phyloP scores from a whole-genome alignment of 176 grass and related monocot species.

The Luzula sylvatica region DNA sequence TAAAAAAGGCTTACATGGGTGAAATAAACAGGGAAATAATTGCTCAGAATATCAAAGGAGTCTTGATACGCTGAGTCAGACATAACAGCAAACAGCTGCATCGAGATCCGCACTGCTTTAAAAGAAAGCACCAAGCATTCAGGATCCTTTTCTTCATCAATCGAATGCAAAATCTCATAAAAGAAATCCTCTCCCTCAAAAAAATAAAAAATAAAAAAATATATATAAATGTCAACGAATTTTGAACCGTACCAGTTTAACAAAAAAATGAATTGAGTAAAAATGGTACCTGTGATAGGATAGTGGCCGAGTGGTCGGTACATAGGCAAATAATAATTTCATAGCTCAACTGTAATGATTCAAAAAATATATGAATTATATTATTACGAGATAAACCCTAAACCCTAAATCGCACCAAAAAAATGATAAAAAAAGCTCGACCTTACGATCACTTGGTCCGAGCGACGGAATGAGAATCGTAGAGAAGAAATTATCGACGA shows the following conservation, averaged over 20 bases:
- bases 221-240: constrained; percentile 18
- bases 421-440: constrained; percentile 24
- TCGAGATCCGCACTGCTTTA: constrained; percentile 48
- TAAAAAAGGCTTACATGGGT: constrained; percentile 61
- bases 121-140: constrained; percentile 76
- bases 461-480: constrained; percentile 68
- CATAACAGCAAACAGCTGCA: constrained; percentile 44
- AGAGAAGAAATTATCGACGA: constrained; percentile 54
- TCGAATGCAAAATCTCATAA: constrained; percentile 52
- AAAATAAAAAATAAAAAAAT: constrained; percentile 19
- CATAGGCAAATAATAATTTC: constrained; percentile 60
- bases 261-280: constrained; percentile 1
- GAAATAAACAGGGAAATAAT: constrained; percentile 95
- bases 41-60: constrained; percentile 77
- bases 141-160: constrained; percentile 90
- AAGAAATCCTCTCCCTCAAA: constrained; percentile 64
- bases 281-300: constrained; percentile 52
- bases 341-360: constrained; percentile 60
- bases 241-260: not conserved
- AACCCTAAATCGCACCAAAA: not conserved
- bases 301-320: constrained; percentile 46
- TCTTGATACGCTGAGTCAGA: constrained; percentile 52
- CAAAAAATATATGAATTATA: constrained; percentile 13
- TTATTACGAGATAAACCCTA: not conserved
- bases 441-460: constrained; percentile 69